Percentiles rank a stretch among this genome's conserved stretches.
Conservation (phyloP, 164 flowering plant genomes). For the Echeveria elegans region DNA sequence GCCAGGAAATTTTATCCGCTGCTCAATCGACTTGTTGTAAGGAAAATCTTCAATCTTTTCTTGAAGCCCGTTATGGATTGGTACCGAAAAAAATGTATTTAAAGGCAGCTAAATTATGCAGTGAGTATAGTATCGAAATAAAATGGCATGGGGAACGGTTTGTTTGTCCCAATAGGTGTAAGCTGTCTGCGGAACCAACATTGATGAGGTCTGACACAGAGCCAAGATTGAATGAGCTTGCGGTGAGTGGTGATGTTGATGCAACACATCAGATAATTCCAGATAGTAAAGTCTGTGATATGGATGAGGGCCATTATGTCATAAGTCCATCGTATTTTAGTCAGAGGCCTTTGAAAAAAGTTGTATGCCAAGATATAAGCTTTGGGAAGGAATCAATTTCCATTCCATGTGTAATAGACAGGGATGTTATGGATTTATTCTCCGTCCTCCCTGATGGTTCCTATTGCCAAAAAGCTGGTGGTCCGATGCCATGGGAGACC, state of each 20-base stretch:
- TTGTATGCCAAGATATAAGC: constrained; percentile 80
- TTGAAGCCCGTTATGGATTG: constrained; percentile 57
- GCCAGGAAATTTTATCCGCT: constrained; percentile 55
- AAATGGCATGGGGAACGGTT: constrained; percentile 79
- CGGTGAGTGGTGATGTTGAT: constrained; percentile 7
- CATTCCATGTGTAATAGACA: constrained; percentile 67
- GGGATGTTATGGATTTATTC: constrained; percentile 33
- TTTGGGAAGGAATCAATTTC: constrained; percentile 75
- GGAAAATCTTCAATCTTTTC: constrained; percentile 40
- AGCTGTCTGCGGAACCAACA: constrained; percentile 11
- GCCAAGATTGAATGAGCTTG: constrained; percentile 15
- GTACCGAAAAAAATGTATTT: constrained; percentile 68
- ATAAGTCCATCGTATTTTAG: constrained; percentile 44
- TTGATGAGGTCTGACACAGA: background rate
- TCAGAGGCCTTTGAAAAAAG: constrained; percentile 22
- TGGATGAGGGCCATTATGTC: constrained; percentile 75
- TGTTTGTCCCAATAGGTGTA: constrained; percentile 79
- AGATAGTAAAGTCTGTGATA: constrained; percentile 39
- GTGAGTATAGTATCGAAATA: constrained; percentile 64
- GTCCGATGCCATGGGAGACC: constrained; percentile 80
- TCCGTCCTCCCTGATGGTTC: constrained; percentile 18
- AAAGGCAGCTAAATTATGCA: constrained; percentile 90
- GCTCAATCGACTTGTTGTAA: constrained; percentile 87
- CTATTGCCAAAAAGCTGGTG: constrained; percentile 19
- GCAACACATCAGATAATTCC: constrained; percentile 12